Base-by-base conservation (phyloP, 306 rosid species). In the Lotus japonicus region DNA sequence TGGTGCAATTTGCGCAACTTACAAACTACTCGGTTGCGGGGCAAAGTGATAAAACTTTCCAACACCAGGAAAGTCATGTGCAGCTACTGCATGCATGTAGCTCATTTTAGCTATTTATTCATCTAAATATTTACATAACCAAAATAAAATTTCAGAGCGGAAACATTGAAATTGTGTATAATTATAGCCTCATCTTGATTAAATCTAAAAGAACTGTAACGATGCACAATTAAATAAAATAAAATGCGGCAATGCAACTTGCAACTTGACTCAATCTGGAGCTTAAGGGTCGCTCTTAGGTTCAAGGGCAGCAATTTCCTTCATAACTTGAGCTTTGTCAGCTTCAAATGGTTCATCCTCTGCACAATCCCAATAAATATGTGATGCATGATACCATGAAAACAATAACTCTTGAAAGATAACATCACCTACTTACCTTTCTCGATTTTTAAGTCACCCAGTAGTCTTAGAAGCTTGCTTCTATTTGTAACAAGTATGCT, bases 341-440 rank as follows among this genome's bases (percentile, higher is more conserved):
- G 98, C 90, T 85, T 92, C 98, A 66, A 92, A 92, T 64, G 84
- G 92, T 77, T 87, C 86, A 72, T 92, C 96, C 84, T 87, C 98
- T 92, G 91, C 75, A 43, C 67, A 64, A 70, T 10, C 72, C 46
- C 80, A 71, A 14, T 4, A 54, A 53, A 28, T 21, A 39, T 43
- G 79, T 59, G 19, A 64, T 55, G n/a, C n/a, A n/a, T n/a, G n/a
- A n/a, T n/a, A n/a, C n/a, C n/a, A n/a, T n/a, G n/a, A n/a, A n/a
- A n/a, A n/a, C n/a, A n/a, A n/a, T n/a, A n/a, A n/a, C n/a, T n/a
- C n/a, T n/a, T n/a, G n/a, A n/a, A n/a, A n/a, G n/a, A n/a, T n/a
- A n/a, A n/a, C n/a, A n/a, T 58, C 31, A n/a, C 5, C 26, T 13
- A 18, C 15, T 17, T 72, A 92, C 98, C 95, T 86, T 92, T 92